A percentile compares a stretch with the other conserved stretches of the same genome.
Evolutionary conservation across 2,329 filamentous ascomycete species (phyloP).

Genomic region (Aspergillus unguis): DNA sequence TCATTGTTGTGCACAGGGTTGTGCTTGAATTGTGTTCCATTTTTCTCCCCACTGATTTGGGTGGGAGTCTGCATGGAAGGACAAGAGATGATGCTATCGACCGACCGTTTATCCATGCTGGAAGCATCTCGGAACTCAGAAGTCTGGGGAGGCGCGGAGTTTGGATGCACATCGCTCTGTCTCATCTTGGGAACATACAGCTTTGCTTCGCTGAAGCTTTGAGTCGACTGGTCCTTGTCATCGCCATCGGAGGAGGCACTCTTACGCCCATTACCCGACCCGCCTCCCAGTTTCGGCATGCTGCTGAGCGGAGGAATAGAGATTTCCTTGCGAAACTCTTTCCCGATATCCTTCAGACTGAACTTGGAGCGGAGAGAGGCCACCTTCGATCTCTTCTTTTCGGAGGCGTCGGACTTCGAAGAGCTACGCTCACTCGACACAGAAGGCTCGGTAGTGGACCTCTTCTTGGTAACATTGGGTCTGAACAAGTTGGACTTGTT

Average conservation of each 20-base stretch:
- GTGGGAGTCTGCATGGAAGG: neutral
- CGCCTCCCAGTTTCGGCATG: constrained; percentile 9
- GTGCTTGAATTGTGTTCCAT: constrained; percentile 6
- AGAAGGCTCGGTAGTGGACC: constrained; percentile 16
- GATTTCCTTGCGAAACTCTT: constrained; percentile 21
- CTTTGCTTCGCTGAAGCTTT: constrained; percentile 12
- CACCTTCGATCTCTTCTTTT: constrained; percentile 26
- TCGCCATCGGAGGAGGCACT: constrained; percentile 2
- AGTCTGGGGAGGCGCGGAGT: constrained; percentile 16
- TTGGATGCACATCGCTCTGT: constrained; percentile 7
- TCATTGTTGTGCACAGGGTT: neutral
- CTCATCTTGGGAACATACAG: constrained; percentile 18
- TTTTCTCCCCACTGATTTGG: neutral
- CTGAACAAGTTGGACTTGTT: constrained; percentile 5
- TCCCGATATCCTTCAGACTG: constrained; percentile 29
- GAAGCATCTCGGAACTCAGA: constrained; percentile 3
- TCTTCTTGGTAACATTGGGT: constrained; percentile 14
- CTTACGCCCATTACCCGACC: neutral
- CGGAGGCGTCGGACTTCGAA: neutral
- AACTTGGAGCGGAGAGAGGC: constrained; percentile 28
- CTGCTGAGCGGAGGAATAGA: constrained; percentile 6
- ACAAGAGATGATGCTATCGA: constrained; percentile 9
- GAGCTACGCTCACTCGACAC: constrained; percentile 1
- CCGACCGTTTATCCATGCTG: constrained; percentile 1
- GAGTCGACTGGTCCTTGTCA: neutral